Conservation (phyloP, 306 rosid species). For the Prunus davidiana region DNA sequence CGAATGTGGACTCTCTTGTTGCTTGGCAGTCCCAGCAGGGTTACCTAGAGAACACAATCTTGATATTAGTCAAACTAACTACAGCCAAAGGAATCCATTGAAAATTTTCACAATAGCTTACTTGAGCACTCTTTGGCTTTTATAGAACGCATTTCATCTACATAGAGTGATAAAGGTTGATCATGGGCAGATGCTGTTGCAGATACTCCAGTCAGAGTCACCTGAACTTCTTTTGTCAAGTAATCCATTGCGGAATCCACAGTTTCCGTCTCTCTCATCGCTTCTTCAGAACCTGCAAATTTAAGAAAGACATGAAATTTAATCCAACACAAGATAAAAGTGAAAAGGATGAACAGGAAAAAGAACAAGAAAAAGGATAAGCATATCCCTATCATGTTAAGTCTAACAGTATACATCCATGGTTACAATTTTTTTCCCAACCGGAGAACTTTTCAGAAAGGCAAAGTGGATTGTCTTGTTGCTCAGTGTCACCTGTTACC, state of each 20-base stretch:
- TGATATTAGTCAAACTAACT: background rate
- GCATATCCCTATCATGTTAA: background rate
- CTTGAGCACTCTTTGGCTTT: background rate
- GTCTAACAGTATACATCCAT: conserved; percentile 5
- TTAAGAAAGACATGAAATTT: background rate
- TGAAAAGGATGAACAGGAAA: background rate
- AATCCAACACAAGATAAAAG: background rate
- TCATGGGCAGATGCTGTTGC: background rate
- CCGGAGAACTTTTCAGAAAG: background rate
- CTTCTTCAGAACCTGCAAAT: background rate
- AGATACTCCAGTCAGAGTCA: background rate
- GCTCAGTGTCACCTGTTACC: background rate
- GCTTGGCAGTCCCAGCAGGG: conserved; percentile 3
- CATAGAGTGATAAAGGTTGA: background rate
- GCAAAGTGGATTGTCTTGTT: background rate
- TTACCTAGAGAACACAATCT: background rate
- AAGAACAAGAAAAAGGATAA: background rate
- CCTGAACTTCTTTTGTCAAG: background rate
- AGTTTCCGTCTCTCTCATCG: background rate
- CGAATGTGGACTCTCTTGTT: background rate
- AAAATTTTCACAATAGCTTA: background rate
- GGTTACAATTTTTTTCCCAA: conserved; percentile 17
- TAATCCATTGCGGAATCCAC: background rate
- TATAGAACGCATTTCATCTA: background rate
- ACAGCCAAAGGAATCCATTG: conserved; percentile 6